These are phyloP conservation scores for Skeletonema tropicum DNA, from an alignment of 108 stramenopile species.

Conservation along the genomic window DNA sequence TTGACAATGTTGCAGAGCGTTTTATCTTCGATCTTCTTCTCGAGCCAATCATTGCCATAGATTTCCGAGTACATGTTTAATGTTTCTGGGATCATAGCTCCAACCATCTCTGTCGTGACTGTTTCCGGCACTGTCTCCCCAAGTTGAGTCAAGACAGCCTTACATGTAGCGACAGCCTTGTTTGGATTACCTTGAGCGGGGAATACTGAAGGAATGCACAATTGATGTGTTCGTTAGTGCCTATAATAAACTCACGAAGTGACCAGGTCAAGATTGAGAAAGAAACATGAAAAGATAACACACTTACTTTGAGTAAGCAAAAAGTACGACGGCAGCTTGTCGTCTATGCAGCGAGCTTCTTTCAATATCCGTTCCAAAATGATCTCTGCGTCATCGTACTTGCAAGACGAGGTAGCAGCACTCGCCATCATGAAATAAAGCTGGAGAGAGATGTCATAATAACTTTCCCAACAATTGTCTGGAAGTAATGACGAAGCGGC, in stretches of 20 bases:
- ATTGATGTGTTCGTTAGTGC: no score
- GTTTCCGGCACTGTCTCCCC: neutral
- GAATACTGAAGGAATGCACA: no score
- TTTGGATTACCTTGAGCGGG: neutral
- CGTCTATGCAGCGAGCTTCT: neutral
- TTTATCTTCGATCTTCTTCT: neutral
- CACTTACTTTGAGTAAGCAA: neutral
- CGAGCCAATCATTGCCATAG: no score
- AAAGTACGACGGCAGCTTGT: neutral
- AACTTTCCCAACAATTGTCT: conserved; percentile 15
- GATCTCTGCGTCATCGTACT: neutral
- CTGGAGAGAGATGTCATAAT: conserved; percentile 16
- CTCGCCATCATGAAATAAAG: neutral
- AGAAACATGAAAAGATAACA: no score
- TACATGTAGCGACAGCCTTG: neutral
- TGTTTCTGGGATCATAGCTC: neutral
- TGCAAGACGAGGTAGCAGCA: neutral
- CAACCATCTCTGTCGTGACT: neutral
- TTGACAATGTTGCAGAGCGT: neutral
- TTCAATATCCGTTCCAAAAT: neutral
- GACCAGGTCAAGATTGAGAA: no score
- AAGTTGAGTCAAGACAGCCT: neutral
- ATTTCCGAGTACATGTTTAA: no score
- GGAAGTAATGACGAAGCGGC: conserved; percentile 8
- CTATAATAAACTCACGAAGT: no score